Evolutionary conservation across 169 alveolate genomes (phyloP).

Genomic region (Ichthyophthirius multifiliis): DNA sequence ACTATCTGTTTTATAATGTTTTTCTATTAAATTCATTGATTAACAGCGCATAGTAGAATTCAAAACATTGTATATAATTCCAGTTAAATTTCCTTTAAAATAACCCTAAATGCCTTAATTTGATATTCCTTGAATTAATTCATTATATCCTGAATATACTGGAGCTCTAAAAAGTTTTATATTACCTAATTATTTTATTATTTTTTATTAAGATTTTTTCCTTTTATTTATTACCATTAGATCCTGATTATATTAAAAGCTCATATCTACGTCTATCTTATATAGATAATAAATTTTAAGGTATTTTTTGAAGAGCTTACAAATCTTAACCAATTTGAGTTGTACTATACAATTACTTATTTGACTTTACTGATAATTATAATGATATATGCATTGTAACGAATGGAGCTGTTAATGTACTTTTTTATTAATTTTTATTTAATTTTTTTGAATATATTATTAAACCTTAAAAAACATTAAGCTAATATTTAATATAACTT

Average conservation of each 20-base stretch:
- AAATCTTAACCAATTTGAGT: not conserved
- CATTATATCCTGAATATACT: constrained; percentile 24
- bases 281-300: constrained; percentile 14
- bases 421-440: not conserved
- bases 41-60: constrained; percentile 18
- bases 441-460: too few relatives aligned
- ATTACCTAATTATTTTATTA: not conserved
- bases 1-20: too few relatives aligned
- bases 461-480: too few relatives aligned
- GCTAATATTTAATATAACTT: too few relatives aligned
- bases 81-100: constrained; percentile 25
- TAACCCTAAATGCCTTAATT: constrained; percentile 28
- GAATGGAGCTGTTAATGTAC: constrained; percentile 18
- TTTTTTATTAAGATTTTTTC: not conserved
- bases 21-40: not conserved
- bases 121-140: constrained; percentile 8
- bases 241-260: constrained; percentile 30
- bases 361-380: constrained; percentile 25
- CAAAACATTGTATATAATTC: constrained; percentile 6
- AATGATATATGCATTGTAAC: constrained; percentile 25
- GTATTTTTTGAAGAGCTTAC: constrained; percentile 16
- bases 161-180: constrained; percentile 40
- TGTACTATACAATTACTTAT: constrained; percentile 30
- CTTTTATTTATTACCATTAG: constrained; percentile 1
- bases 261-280: constrained; percentile 38